phyloP scores from a whole-genome alignment of 495 filamentous ascomycete genomes.

The Tuber microsphaerosporum region DNA sequence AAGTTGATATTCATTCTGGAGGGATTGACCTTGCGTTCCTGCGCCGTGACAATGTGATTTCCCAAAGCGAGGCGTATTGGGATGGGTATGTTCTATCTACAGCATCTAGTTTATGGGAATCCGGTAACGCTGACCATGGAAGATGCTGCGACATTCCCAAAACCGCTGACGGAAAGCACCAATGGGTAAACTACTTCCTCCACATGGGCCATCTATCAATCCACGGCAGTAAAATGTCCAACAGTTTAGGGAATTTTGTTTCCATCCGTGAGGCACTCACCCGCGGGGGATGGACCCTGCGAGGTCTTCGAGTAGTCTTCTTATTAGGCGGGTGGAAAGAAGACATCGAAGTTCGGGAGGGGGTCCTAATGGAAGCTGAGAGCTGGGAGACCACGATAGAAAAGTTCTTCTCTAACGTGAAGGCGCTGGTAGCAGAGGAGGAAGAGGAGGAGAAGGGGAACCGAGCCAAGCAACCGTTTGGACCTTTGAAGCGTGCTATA shows the following conservation, averaged over 20 bases:
- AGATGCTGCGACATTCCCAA: slow-evolving; percentile 42
- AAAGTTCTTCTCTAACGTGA: slow-evolving; percentile 85
- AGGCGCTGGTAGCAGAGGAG: slow-evolving; percentile 51
- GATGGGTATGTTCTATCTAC: slow-evolving; percentile 26
- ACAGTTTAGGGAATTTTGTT: slow-evolving; percentile 93
- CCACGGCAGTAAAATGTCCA: slow-evolving; percentile 87
- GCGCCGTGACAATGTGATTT: slow-evolving; percentile 93
- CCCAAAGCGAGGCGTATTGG: slow-evolving; percentile 87
- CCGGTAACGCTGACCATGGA: not conserved
- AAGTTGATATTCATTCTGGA: slow-evolving; percentile 89
- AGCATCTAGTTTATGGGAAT: not conserved
- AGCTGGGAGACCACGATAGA: slow-evolving; percentile 76
- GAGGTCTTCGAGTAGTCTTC: slow-evolving; percentile 78
- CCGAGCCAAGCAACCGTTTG: slow-evolving; percentile 21
- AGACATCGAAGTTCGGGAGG: slow-evolving; percentile 81
- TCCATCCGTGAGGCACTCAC: slow-evolving; percentile 79
- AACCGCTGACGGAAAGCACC: slow-evolving; percentile 47
- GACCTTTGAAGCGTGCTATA: slow-evolving; percentile 17
- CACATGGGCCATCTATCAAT: slow-evolving; percentile 95
- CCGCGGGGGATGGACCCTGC: slow-evolving; percentile 67
- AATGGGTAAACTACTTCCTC: slow-evolving; percentile 94
- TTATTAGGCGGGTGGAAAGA: slow-evolving; percentile 83
- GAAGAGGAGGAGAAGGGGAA: slow-evolving; percentile 46
- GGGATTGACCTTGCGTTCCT: slow-evolving; percentile 91
- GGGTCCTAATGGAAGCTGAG: slow-evolving; percentile 62